Conservation (phyloP, 2,329 filamentous ascomycete genomes). For the Xylaria sp. region DNA sequence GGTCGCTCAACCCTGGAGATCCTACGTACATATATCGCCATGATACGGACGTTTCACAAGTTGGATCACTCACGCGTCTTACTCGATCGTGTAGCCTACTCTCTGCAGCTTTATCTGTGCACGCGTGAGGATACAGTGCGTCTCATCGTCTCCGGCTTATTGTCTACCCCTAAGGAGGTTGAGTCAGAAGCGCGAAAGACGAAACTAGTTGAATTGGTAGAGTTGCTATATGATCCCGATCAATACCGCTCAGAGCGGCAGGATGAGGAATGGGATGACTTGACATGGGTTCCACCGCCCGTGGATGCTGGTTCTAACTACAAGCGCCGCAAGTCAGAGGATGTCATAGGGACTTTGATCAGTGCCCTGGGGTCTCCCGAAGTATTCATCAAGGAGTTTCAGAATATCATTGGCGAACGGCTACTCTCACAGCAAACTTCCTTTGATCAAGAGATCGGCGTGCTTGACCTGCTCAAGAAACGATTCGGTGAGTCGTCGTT, state of each 20-base stretch:
- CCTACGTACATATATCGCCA: constrained; percentile 79
- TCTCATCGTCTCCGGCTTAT: constrained; percentile 78
- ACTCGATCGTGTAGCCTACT: constrained; percentile 77
- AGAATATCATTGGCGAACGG: constrained; percentile 86
- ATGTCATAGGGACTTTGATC: constrained; percentile 91
- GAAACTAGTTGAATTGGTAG: constrained; percentile 74
- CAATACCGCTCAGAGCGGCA: constrained; percentile 63
- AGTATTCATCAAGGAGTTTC: constrained; percentile 93
- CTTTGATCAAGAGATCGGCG: constrained; percentile 83
- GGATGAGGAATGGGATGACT: constrained; percentile 83
- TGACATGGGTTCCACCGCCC: constrained; percentile 92
- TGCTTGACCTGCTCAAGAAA: constrained; percentile 87
- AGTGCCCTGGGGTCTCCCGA: constrained; percentile 89
- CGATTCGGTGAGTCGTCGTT: constrained; percentile 87
- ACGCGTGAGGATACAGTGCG: constrained; percentile 81
- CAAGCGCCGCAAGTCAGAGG: constrained; percentile 86
- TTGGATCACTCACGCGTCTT: constrained; percentile 82
- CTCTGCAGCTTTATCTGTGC: constrained; percentile 79
- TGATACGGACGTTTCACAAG: constrained; percentile 80
- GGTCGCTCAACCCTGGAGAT: constrained; percentile 81
- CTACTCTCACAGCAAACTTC: constrained; percentile 73
- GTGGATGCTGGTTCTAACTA: constrained; percentile 94
- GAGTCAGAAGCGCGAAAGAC: constrained; percentile 54
- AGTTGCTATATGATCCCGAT: constrained; percentile 70
- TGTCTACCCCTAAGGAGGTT: constrained; percentile 69